phyloP scores from a whole-genome alignment of 2,329 filamentous ascomycete species.

The Diaporthe eres region DNA sequence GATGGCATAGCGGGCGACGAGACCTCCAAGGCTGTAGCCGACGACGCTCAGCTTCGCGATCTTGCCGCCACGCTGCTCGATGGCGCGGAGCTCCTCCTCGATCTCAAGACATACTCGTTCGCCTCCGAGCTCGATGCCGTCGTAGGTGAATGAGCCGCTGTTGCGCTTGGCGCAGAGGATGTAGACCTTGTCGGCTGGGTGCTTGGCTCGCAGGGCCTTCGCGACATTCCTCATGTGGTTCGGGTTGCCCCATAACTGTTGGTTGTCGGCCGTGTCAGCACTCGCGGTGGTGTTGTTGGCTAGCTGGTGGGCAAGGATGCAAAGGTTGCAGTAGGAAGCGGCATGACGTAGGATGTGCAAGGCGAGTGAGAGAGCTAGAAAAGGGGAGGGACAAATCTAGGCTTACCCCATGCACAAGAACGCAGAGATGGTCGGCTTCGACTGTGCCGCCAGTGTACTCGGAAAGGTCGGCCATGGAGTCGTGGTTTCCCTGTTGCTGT shows the following conservation, averaged over 20 bases:
- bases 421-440: conserved; percentile 79
- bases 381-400: conserved; percentile 3
- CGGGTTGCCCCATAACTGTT: conserved; percentile 83
- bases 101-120: conserved; percentile 78
- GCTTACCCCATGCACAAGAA: conserved; percentile 82
- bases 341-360: conserved; percentile 29
- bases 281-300: not conserved
- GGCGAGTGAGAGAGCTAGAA: conserved; percentile 28
- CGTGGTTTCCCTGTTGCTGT: conserved; percentile 37
- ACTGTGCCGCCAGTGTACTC: conserved; percentile 65
- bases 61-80: conserved; percentile 74
- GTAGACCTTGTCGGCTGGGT: conserved; percentile 75
- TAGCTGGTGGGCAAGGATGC: not conserved
- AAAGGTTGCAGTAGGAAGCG: not conserved
- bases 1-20: conserved; percentile 88
- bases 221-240: conserved; percentile 79
- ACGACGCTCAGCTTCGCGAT: conserved; percentile 88
- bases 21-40: conserved; percentile 90
- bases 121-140: conserved; percentile 77
- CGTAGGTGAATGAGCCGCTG: conserved; percentile 79
- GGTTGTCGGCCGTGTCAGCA: conserved; percentile 35
- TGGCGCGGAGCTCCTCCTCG: conserved; percentile 71
- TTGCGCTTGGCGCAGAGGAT: conserved; percentile 82
- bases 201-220: conserved; percentile 72
- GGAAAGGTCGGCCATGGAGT: conserved; percentile 52